Evolutionary conservation across 2,329 filamentous ascomycete genomes (phyloP), one percentile per base, ranked within the genome.

Genomic region (Boeremia lycopersici): DNA sequence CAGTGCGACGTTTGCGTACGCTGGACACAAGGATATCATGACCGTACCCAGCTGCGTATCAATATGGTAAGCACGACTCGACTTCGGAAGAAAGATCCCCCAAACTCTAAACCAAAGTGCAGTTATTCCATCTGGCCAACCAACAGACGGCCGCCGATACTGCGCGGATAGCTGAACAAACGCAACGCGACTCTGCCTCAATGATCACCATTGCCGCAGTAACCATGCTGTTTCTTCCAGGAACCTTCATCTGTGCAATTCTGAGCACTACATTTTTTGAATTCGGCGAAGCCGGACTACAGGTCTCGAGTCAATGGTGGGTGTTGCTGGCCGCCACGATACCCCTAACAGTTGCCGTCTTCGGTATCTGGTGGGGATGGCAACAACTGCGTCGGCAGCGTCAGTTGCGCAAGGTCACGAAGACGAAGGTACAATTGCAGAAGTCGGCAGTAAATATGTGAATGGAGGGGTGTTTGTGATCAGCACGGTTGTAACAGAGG

Each of bases 201-300:
- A 69, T 68, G 66, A 69, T 67, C 43, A 69, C 64, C 1, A 61
- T 67, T 25, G 66, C 66, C 1, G 62, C 63, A 2, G 57, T 69
- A 1, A 69, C 66, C 0, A 64, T 68, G 63, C 12, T 68, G 1
- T 69, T 68, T 26, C 46, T 69, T 0, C 64, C 63, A 4, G 61
- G 64, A 9, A 65, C 64, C 6, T 68, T 69, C 47, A 48, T 67
- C 17, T 62, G 45, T 6, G 29, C 48, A 2, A 46, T 52, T 11
- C 19, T 52, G 1, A 45, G 41, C 41, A 52, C 48, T 10, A 52
- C 38, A 2, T 35, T 52, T 11, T 52, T 52, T 8, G 35, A 52
- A 12, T 52, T 40, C 17, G 35, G 42, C 1, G 41, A 41, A 9
- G 1, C 23, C 2, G 42, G 29, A 3, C 12, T 52, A 19, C 41